Conservation (phyloP, 2,329 filamentous ascomycete genomes). For the Pyrenophora teres region DNA sequence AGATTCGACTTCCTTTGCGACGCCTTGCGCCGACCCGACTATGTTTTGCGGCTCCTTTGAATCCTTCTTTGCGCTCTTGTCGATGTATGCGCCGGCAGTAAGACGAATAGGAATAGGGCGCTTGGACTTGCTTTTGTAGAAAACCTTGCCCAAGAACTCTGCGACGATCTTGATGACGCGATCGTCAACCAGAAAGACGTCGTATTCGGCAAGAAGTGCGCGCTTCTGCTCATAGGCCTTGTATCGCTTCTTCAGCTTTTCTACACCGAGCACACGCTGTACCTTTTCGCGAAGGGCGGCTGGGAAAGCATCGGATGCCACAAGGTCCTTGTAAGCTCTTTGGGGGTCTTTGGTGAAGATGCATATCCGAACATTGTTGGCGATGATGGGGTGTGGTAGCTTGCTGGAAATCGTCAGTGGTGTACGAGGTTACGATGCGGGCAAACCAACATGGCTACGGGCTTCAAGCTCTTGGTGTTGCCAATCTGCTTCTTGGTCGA, state of each 20-base stretch:
- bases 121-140: conserved; percentile 84
- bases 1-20: conserved; percentile 81
- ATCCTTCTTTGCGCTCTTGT: conserved; percentile 52
- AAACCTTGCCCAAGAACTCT: conserved; percentile 82
- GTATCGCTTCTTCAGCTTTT: conserved; percentile 88
- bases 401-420: conserved; percentile 42
- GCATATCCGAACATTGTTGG: conserved; percentile 72
- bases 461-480: conserved; percentile 80
- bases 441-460: conserved; percentile 68
- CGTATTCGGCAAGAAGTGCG: conserved; percentile 82
- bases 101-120: conserved; percentile 83
- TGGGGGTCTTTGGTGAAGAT: conserved; percentile 84
- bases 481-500: conserved; percentile 69
- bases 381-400: conserved; percentile 75
- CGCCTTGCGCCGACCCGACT: conserved; percentile 64
- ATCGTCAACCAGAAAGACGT: conserved; percentile 92
- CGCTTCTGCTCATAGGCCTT: conserved; percentile 80
- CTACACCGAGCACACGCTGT: conserved; percentile 72
- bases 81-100: conserved; percentile 65
- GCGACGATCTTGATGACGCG: conserved; percentile 76
- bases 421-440: neutral
- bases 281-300: conserved; percentile 54
- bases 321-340: conserved; percentile 86
- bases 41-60: conserved; percentile 40
- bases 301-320: conserved; percentile 69